Base-by-base conservation (phyloP, 163 green algal species). In the Chloroidium sp. region DNA sequence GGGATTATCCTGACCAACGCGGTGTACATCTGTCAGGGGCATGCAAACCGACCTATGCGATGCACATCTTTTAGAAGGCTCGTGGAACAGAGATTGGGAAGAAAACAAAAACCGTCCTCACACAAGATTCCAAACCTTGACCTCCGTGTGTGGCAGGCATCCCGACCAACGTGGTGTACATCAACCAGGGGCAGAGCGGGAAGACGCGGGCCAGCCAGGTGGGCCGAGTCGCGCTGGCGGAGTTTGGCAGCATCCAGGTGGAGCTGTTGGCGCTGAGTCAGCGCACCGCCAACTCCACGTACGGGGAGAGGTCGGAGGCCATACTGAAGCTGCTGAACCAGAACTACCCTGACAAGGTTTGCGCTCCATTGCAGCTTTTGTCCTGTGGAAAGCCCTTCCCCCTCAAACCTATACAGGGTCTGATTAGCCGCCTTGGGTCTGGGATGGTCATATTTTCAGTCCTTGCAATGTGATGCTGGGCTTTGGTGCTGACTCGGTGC, bases 191-290 rank as follows among this genome's bases (percentile, higher is more conserved):
- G 36, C 79, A 83, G 76, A 80, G 74, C 75, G 79, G 79, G 57
- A 78, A 79, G 3, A 69, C 83, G 58, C 14, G 58, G 2, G 6
- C 64, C 64, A 72, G 64, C 64, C 64, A 72, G 64, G 6, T 72
- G 64, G 64, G 64, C 64, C 36, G 59, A 1, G 81, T 75, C 8
- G 64, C 76, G 6, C 75, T 85, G 61, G 82, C 82, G n/a, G 82
- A 86, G 79, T 83, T 79, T 77, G 82, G 79, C 13, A 75, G 79
- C 3, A 69, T 86, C 59, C 14, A 58, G 8, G 57, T 86, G 1
- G 82, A 86, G 79, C 81, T 82, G 67, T 13, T 74, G 1, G 74
- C 82, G 4, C 79, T 86, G 61, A 78, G 2, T 4, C 1, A 62
- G 0, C 69, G 79, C 62, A 83, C 79, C 36, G 76, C 69, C 62